Evolutionary conservation across 345 rosid genomes (phyloP), one percentile per base, ranked within the genome.

Genomic region (Eutrema heterophyllum): DNA sequence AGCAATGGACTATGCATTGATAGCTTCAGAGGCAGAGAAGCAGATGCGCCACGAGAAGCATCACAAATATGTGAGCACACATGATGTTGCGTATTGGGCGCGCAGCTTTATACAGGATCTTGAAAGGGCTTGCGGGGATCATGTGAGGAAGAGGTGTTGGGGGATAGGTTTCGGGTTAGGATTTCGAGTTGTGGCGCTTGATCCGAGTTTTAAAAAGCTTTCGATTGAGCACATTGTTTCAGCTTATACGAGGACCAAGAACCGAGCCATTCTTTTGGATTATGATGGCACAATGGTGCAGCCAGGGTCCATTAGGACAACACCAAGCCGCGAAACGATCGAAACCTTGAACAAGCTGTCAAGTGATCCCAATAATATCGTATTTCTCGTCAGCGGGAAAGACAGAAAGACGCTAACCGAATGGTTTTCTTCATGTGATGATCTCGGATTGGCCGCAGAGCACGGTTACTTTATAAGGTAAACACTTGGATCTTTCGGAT

Each of bases 31-130:
- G 73, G 80, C 82, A 16, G 98, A 94, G 79, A 94, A 89, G 75
- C 92, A 91, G 53, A 50, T 89, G 87, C 85, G 98, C 35, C 98
- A 94, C 8, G 97, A 94, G 78, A 94, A 91, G 84, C 97, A 94
- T 80, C 79, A 89, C 66, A 86, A 88, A 55, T 91, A 91, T 58
- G 97, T 94, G 54, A 89, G 95, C 65, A 91, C 97, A 1, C 98
- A 91, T 72, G 97, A 91, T 76, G 97, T 94, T 63, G 95, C 90
- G 1, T 94, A 94, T 68, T 94, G 98, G 98, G 95, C 98, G 0
- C 87, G 65, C 10, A 94, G 98, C 83, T 94, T 94, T 84, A 49
- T 91, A 80, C 98, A 88, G 77, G 98, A 94, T 84, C 94, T 91
- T 52, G 95, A 88, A 64, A 87, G 98, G 67, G 85, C 98, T 32